Conservation (phyloP, 169 alveolate genomes). For the Plasmodium gallinaceum region DNA sequence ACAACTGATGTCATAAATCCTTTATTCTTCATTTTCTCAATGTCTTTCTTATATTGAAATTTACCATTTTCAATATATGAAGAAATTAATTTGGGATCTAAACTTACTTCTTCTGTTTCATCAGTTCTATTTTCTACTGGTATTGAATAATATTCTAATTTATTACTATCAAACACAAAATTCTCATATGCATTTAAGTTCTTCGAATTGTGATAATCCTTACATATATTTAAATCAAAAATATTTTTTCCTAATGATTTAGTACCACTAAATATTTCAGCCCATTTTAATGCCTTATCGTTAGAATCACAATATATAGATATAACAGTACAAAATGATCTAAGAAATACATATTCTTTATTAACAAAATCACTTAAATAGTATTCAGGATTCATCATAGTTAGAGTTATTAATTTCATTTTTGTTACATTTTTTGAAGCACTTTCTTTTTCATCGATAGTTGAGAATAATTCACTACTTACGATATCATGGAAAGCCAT, state of each 20-base stretch:
- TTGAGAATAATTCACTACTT: slow-evolving; percentile 75
- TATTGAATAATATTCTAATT: slow-evolving; percentile 51
- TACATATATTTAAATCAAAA: slow-evolving; percentile 75
- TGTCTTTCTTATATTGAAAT: background rate
- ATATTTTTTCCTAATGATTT: slow-evolving; percentile 81
- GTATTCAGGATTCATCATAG: slow-evolving; percentile 88
- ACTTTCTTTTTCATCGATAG: slow-evolving; percentile 77
- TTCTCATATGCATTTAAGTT: background rate
- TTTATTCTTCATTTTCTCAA: slow-evolving; percentile 21
- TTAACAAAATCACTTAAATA: slow-evolving; percentile 83
- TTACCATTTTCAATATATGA: slow-evolving; percentile 40
- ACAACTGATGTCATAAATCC: slow-evolving; percentile 9
- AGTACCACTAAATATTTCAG: slow-evolving; percentile 82
- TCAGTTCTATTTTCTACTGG: slow-evolving; percentile 16
- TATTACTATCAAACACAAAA: slow-evolving; percentile 44
- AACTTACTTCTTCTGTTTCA: background rate
- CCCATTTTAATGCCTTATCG: slow-evolving; percentile 84
- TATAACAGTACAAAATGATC: slow-evolving; percentile 81
- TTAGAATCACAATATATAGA: slow-evolving; percentile 83
- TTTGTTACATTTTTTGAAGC: slow-evolving; percentile 31
- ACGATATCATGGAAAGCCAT: slow-evolving; percentile 84
- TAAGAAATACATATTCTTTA: slow-evolving; percentile 80
- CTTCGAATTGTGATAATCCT: slow-evolving; percentile 2
- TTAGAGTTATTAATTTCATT: slow-evolving; percentile 84
- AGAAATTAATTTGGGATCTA: slow-evolving; percentile 6